Evolutionary conservation across 352 stramenopile genomes (phyloP).

Genomic region (Pythium graminicola): DNA sequence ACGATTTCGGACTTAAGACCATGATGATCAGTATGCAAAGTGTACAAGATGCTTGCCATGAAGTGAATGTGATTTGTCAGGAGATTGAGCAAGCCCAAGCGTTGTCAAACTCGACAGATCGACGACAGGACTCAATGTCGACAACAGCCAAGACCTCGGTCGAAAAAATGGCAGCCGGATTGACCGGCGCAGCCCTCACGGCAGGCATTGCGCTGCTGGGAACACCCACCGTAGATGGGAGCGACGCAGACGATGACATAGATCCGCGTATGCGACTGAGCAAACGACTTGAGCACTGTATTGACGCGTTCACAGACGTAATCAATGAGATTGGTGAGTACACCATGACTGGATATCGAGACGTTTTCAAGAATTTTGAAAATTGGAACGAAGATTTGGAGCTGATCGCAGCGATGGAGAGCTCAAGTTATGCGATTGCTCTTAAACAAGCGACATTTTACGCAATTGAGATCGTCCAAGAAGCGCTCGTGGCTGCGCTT

Average conservation of each 20-base stretch:
- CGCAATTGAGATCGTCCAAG: constrained; percentile 13
- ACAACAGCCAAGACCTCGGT: not conserved
- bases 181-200: constrained; percentile 5
- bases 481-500: constrained; percentile 17
- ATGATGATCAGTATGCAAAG: constrained; percentile 19
- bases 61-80: not conserved
- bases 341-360: constrained; percentile 8
- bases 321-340: constrained; percentile 12
- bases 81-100: not conserved
- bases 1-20: constrained; percentile 20
- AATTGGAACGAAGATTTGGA: constrained; percentile 20
- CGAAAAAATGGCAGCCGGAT: constrained; percentile 10
- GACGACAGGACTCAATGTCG: not conserved
- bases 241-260: not conserved
- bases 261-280: not conserved
- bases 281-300: constrained; percentile 1
- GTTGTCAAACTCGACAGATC: not conserved
- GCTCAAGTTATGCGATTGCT: constrained; percentile 15
- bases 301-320: constrained; percentile 6
- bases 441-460: constrained; percentile 24
- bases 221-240: not conserved
- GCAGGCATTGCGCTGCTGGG: constrained; percentile 1
- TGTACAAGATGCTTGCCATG: not conserved
- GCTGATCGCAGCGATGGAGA: constrained; percentile 26
- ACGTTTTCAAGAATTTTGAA: constrained; percentile 22